Percentiles rank a stretch among this genome's conserved stretches.
Conservation (phyloP, 768 basidiomycete genomes). For the Pleurotus citrinopileatus region DNA sequence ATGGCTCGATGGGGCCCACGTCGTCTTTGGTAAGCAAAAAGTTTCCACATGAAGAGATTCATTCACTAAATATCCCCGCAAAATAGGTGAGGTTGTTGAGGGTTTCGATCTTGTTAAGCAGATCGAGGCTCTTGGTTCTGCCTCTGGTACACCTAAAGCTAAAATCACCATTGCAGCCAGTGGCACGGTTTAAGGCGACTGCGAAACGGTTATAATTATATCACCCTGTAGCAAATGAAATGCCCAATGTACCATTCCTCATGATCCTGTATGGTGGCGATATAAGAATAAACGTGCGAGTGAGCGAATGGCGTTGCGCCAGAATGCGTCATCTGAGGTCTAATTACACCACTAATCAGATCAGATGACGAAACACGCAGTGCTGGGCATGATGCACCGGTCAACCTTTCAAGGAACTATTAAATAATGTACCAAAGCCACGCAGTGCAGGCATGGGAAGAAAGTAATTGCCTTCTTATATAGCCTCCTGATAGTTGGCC, state of each 20-base stretch:
- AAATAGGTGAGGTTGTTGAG: conserved; percentile 67
- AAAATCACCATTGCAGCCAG: conserved; percentile 45
- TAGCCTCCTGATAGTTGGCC: no score
- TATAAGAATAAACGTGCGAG: no score
- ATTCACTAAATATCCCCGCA: background rate
- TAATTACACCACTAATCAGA: no score
- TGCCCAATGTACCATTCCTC: background rate
- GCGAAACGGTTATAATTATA: background rate
- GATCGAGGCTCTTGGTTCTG: conserved; percentile 39
- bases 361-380: no score
- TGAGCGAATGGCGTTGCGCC: no score
- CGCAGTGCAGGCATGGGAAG: no score
- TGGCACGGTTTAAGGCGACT: conserved; percentile 2
- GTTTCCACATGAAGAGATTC: background rate
- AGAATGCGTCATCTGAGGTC: no score
- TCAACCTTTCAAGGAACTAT: no score
- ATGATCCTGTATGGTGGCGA: no score
- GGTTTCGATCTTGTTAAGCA: conserved; percentile 52
- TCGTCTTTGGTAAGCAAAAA: conserved; percentile 71
- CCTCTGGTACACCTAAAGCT: conserved; percentile 36
- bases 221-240: conserved; percentile 1
- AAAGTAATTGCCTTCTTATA: no score
- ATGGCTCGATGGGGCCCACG: conserved; percentile 83
- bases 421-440: no score
- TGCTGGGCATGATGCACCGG: no score